Conservation (phyloP, 768 basidiomycete species). For the Collybia sp. region DNA sequence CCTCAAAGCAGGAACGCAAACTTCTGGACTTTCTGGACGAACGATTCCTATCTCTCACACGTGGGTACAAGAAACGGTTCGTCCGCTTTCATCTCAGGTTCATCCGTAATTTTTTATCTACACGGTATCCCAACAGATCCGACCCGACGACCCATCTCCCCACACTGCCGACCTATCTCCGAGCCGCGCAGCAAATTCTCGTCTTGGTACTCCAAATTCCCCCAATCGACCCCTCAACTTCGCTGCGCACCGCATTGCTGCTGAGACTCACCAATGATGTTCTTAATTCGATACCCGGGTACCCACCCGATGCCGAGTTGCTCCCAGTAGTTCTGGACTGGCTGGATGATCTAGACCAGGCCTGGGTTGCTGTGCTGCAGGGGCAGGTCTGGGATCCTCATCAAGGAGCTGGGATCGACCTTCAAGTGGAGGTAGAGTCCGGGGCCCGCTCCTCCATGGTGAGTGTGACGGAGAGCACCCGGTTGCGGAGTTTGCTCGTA, state of each 20-base stretch:
- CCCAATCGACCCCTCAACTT: conserved; percentile 64
- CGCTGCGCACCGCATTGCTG: conserved; percentile 62
- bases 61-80: conserved; percentile 74
- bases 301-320: conserved; percentile 37
- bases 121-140: conserved; percentile 34
- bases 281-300: conserved; percentile 57
- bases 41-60: conserved; percentile 57
- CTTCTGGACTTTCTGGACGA: conserved; percentile 64
- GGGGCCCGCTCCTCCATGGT: conserved; percentile 40
- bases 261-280: conserved; percentile 70
- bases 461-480: conserved; percentile 67
- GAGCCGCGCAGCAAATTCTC: conserved; percentile 50
- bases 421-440: conserved; percentile 29
- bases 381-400: conserved; percentile 64
- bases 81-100: conserved; percentile 17
- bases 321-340: conserved; percentile 58
- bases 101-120: conserved; percentile 1
- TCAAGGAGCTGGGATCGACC: conserved; percentile 26
- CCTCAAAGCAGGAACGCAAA: conserved; percentile 56
- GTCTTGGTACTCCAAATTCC: conserved; percentile 70
- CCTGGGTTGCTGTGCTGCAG: conserved; percentile 65
- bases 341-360: conserved; percentile 70
- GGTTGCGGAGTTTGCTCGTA: conserved; percentile 64
- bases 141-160: conserved; percentile 47
- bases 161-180: conserved; percentile 57